Conservation (phyloP, 768 basidiomycete genomes). For the Tulasnella sp. region DNA sequence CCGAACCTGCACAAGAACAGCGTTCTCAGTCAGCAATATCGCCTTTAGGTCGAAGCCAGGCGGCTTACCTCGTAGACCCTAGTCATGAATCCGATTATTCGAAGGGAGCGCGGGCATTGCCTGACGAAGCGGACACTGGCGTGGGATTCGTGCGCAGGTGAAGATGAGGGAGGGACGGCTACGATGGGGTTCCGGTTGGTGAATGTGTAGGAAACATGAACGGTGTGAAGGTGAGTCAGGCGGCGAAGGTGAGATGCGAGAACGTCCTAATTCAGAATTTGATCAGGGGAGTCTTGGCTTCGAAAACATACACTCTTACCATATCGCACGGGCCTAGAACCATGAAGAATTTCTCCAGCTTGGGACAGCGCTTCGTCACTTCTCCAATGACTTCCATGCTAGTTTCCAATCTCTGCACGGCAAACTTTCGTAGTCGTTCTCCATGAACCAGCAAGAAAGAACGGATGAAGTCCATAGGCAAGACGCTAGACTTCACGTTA, state of each 20-base stretch:
- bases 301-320: conserved; percentile 39
- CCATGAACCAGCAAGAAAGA: conserved; percentile 57
- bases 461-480: conserved; percentile 56
- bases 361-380: conserved; percentile 59
- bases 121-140: conserved; percentile 33
- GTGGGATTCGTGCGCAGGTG: conserved; percentile 35
- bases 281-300: neutral
- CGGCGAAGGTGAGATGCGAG: conserved; percentile 51
- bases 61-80: conserved; percentile 67
- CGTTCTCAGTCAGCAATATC: conserved; percentile 22
- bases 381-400: conserved; percentile 53
- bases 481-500: conserved; percentile 38
- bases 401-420: conserved; percentile 66
- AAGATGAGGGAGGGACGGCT: neutral
- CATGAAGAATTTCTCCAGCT: conserved; percentile 67
- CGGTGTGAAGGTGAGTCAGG: conserved; percentile 54
- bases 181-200: conserved; percentile 30
- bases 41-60: neutral
- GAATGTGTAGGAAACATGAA: conserved; percentile 62
- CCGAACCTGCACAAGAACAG: conserved; percentile 14
- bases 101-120: conserved; percentile 55
- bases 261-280: conserved; percentile 44
- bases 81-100: conserved; percentile 69
- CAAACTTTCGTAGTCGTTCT: conserved; percentile 57
- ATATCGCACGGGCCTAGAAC: conserved; percentile 44